These are phyloP conservation scores for Diversispora eburnea DNA, from an alignment of 192 early-diverging fungal genomes.

Conservation along the genomic window DNA sequence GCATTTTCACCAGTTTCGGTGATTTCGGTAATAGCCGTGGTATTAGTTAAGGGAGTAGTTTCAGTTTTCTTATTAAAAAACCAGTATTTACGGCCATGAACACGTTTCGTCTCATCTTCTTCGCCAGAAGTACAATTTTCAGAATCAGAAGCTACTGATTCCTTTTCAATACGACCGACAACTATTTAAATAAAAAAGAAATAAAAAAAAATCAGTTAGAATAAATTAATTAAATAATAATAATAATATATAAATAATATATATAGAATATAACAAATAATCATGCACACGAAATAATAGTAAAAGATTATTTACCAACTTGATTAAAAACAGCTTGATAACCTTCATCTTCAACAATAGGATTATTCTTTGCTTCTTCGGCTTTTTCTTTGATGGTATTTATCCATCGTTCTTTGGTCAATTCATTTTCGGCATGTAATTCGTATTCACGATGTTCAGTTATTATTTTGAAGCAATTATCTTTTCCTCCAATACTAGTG, in stretches of 20 bases:
- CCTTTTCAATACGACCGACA: no score
- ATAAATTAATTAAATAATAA: no score
- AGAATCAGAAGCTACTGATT: no score
- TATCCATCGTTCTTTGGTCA: background rate
- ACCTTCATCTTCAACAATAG: background rate
- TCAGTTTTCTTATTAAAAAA: background rate
- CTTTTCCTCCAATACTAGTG: background rate
- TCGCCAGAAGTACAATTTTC: background rate
- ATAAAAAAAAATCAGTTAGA: no score
- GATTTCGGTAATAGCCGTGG: background rate
- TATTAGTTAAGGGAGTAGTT: background rate
- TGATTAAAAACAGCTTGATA: background rate
- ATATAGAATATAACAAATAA: background rate
- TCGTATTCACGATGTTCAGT: background rate
- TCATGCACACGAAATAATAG: background rate
- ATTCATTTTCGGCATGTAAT: background rate
- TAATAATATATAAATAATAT: no score
- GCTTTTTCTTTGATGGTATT: background rate
- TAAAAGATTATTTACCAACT: background rate
- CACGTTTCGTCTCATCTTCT: background rate
- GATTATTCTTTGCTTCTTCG: background rate
- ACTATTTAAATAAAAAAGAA: no score
- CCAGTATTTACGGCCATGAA: background rate
- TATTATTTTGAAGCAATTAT: background rate
- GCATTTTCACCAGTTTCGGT: background rate